Percentiles rank a stretch among this genome's conserved stretches.
Evolutionary conservation across 225 moss, liverwort and hornwort species (phyloP).

Genomic region (Anthoceros angustus): DNA sequence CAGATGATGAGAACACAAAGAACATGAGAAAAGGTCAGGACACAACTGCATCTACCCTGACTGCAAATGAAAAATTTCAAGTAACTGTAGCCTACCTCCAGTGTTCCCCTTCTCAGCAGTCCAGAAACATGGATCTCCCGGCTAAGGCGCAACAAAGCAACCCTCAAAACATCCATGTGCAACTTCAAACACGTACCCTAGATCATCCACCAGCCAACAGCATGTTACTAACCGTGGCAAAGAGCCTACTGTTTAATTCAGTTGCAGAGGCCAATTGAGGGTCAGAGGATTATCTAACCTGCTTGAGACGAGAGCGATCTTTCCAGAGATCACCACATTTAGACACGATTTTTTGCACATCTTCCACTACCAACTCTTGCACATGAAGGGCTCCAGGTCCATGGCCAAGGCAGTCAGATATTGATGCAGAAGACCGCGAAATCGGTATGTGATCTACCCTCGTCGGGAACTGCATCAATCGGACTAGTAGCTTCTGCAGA

Average conservation of each 20-base stretch:
- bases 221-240: slow-evolving; percentile 4
- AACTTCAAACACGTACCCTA: slow-evolving; percentile 58
- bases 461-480: slow-evolving; percentile 69
- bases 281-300: slow-evolving; percentile 19
- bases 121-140: slow-evolving; percentile 47
- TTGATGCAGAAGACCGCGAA: background rate
- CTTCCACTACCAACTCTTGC: slow-evolving; percentile 9
- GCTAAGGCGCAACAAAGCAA: slow-evolving; percentile 56
- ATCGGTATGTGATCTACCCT: background rate
- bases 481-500: slow-evolving; percentile 32
- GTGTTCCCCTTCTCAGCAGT: slow-evolving; percentile 24
- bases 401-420: background rate
- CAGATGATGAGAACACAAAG: background rate
- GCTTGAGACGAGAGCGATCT: slow-evolving; percentile 25
- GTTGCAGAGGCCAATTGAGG: background rate
- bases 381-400: background rate
- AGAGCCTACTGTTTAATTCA: background rate
- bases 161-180: slow-evolving; percentile 59
- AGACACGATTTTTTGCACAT: slow-evolving; percentile 11
- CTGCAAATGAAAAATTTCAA: background rate
- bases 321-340: slow-evolving; percentile 23
- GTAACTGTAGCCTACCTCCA: slow-evolving; percentile 18
- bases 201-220: slow-evolving; percentile 18
- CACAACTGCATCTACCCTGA: too few species aligned
- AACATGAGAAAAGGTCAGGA: too few species aligned